Evolutionary conservation across 805 yeast genomes (phyloP).

Genomic region (Metschnikowia aberdeeniae): DNA sequence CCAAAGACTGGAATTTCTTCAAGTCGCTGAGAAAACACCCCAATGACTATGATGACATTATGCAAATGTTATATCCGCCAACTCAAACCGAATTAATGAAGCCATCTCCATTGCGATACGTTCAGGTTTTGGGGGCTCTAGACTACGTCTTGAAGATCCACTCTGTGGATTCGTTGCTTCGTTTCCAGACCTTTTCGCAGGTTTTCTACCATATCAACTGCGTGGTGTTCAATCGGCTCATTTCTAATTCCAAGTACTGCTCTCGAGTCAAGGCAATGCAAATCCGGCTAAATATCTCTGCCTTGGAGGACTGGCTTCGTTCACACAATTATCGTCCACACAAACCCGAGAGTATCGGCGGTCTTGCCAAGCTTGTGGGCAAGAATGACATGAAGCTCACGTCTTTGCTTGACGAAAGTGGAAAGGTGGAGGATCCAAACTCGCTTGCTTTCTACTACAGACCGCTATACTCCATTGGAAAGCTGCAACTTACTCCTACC

Average conservation of each 20-base stretch:
- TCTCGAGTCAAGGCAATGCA: slow-evolving; percentile 87
- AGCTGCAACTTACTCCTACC: slow-evolving; percentile 63
- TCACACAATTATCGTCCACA: slow-evolving; percentile 50
- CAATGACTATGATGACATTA: slow-evolving; percentile 66
- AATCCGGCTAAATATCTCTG: slow-evolving; percentile 78
- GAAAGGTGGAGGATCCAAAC: slow-evolving; percentile 33
- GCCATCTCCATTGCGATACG: slow-evolving; percentile 83
- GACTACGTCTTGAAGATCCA: slow-evolving; percentile 80
- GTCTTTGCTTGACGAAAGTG: slow-evolving; percentile 23
- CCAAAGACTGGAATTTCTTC: slow-evolving; percentile 58
- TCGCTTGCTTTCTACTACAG: slow-evolving; percentile 60
- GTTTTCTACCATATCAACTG: slow-evolving; percentile 76
- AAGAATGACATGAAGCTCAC: slow-evolving; percentile 9
- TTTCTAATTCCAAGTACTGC: slow-evolving; percentile 63
- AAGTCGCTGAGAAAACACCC: slow-evolving; percentile 41
- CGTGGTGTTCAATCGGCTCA: slow-evolving; percentile 66
- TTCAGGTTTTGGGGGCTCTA: slow-evolving; percentile 85
- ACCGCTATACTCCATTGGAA: slow-evolving; percentile 61
- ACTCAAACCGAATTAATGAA: slow-evolving; percentile 70
- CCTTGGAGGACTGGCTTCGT: slow-evolving; percentile 91
- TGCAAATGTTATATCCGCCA: slow-evolving; percentile 81
- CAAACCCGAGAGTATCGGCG: slow-evolving; percentile 31
- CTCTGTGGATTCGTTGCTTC: slow-evolving; percentile 72
- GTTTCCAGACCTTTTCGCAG: slow-evolving; percentile 71
- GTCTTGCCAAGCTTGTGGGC: slow-evolving; percentile 20